These are phyloP conservation scores for Colletotrichum eremochloae DNA, from an alignment of 2,329 filamentous ascomycete genomes.

Conservation along the genomic window DNA sequence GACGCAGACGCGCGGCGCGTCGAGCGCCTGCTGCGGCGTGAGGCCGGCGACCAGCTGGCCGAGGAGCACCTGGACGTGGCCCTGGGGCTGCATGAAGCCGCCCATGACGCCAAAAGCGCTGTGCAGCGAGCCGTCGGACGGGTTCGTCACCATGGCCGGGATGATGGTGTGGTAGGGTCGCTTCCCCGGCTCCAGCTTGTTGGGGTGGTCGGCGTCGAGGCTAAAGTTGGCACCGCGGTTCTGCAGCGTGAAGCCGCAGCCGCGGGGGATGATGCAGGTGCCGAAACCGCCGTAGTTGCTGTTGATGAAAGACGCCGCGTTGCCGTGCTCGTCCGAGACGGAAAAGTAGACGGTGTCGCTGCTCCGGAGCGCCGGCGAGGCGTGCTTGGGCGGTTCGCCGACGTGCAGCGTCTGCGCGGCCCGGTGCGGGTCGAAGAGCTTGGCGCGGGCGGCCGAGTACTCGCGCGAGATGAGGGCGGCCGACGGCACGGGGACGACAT, in stretches of 20 bases:
- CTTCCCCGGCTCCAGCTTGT: conserved; percentile 84
- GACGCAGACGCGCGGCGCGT: conserved; percentile 92
- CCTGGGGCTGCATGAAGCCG: conserved; percentile 98
- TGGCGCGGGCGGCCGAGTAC: conserved; percentile 80
- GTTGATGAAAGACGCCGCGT: conserved; percentile 97
- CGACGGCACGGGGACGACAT: conserved; percentile 77
- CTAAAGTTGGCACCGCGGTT: conserved; percentile 93
- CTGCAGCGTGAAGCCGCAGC: conserved; percentile 93
- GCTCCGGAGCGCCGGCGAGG: conserved; percentile 81
- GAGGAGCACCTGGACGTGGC: conserved; percentile 91
- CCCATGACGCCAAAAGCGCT: conserved; percentile 97
- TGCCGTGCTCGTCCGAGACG: conserved; percentile 83
- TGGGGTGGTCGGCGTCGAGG: conserved; percentile 79
- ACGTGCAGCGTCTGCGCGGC: conserved; percentile 74
- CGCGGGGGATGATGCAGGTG: conserved; percentile 84
- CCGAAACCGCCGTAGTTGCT: conserved; percentile 93
- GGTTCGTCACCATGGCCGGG: conserved; percentile 87
- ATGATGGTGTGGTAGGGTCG: conserved; percentile 98
- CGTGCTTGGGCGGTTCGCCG: conserved; percentile 66
- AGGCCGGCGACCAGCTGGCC: conserved; percentile 88
- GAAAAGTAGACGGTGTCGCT: conserved; percentile 97
- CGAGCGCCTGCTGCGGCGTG: conserved; percentile 88
- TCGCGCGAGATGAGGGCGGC: conserved; percentile 76
- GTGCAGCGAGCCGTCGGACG: conserved; percentile 79
- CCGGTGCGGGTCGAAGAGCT: conserved; percentile 69